Base-by-base conservation (phyloP, 2,329 filamentous ascomycete genomes). In the Claviceps sp. region DNA sequence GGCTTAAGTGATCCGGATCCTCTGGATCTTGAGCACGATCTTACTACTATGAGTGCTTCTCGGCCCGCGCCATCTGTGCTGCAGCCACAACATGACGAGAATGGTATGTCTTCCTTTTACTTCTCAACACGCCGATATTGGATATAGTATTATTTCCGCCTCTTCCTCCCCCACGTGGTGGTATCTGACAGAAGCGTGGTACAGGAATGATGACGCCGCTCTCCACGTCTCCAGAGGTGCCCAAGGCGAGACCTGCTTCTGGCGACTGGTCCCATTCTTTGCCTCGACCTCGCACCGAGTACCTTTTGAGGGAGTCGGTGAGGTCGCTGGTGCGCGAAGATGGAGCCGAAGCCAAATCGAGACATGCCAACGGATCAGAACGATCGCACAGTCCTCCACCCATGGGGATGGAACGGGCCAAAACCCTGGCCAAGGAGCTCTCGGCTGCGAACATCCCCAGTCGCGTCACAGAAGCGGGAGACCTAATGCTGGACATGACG, bases 401-500 rank as follows among this genome's bases (percentile, higher is more conserved):
- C 1, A 63, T 90, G 18, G 79, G 90, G 7, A 77, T 95, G 53
- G 82, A 88, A 55, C 82, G 93, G 58, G 93, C 93, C 7, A 81
- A 86, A 63, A 82, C 84, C 30, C 75, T 98, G 11, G 95, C 91
- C 9, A 87, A 88, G 64, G 90, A 90, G 65, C 77, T 98, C 2
- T 87, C 87, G 46, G 84, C 82, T 3, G 93, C 87, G 47, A 96
- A 97, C 63, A 97, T 98, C 54, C 89, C 89, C 5, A 93, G 85
- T 53, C 84, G 88, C 57, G 84, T 98, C n/a, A 97, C 86, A 1
- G 89, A 95, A 53, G 85, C 81, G 0, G 93, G 93, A 16, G 93
- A 98, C 67, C 73, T 98, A 52, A 97, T 97, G 89, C 73, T 98
- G 50, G 93, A 98, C 66, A 96, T 98, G 90, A 90, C 89, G 0